Evolutionary conservation across 2,329 filamentous ascomycete species (phyloP), one percentile per base, ranked within the genome.

Genomic region (Chaetomiaceae sp.): DNA sequence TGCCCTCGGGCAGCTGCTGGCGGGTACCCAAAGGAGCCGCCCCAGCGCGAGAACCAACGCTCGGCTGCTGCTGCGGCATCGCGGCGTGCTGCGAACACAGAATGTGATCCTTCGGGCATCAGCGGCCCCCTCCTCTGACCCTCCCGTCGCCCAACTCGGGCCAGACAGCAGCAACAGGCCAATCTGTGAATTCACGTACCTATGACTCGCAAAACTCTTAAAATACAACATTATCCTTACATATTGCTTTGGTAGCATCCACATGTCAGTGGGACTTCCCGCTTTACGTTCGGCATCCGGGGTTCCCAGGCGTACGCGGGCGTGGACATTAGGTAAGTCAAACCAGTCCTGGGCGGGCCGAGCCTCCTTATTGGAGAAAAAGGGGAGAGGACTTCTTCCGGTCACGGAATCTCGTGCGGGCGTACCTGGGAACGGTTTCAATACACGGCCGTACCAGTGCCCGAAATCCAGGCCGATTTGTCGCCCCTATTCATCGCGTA

Each of bases 171-270:
- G 7, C 16, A 27, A 16, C 27, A 41, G 23, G 25, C 5, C 29
- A 44, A 44, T 27, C 30, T 23, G 20, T 23, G 20, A 16, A 25
- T 33, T 29, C 29, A 42, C 27, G 27, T 25, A 40, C 41, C 3
- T 41, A 51, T 51, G 48, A 45, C 41, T 51, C 48, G 48, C 48
- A 36, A 21, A 43, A 37, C 14, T n/a, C n/a, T n/a, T n/a, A n/a
- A 14, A 18, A 18, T 3, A 27, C 48, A 25, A 27, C 48, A 25
- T 45, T 10, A 25, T 32, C 32, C 41, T 30, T 11, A n/a, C n/a
- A 21, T 13, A 18, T 20, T 11, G 6, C 20, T 20, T 30, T 14
- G 8, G 9, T 42, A 11, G 21, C 16, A 4, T 9, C 30, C 10
- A 29, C 14, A 29, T 21, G 30, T 11, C 6, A 16, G 21, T 43